Conservation (phyloP, 2,329 filamentous ascomycete species). For the Paecilomyces sp. region DNA sequence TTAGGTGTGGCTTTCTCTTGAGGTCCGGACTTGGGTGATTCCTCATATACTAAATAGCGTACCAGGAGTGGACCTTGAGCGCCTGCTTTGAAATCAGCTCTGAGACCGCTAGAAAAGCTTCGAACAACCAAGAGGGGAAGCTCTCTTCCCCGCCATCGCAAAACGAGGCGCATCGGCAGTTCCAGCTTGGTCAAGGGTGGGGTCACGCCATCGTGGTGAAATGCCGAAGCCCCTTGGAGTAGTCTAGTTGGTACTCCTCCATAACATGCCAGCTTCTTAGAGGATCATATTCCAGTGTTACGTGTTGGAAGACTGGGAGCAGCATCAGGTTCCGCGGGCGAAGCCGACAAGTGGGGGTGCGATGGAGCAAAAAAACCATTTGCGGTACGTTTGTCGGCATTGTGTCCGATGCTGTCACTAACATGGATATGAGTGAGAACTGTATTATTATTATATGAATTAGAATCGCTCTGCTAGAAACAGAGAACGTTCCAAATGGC, state of each 20-base stretch:
- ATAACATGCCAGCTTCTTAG: not conserved
- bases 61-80: not conserved
- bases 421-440: too few species aligned
- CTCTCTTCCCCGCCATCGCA: not conserved
- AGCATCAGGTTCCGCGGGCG: too few species aligned
- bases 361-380: too few species aligned
- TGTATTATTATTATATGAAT: not conserved
- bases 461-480: not conserved
- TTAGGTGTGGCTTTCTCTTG: not conserved
- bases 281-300: too few species aligned
- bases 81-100: not conserved
- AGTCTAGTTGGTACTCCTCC: not conserved
- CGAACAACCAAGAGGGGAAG: not conserved
- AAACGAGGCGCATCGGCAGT: not conserved
- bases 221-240: not conserved
- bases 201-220: not conserved
- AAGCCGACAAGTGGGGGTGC: too few species aligned
- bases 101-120: not conserved
- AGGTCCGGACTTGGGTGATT: not conserved
- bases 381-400: too few species aligned
- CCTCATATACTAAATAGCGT: not conserved
- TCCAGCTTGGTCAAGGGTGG: not conserved
- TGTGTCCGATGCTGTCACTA: too few species aligned
- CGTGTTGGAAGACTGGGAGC: too few species aligned
- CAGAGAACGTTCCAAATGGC: not conserved